A percentile compares a stretch with the other conserved stretches of the same genome.
These are phyloP conservation scores for Zymoseptoria pseudotritici DNA, from an alignment of 2,329 filamentous ascomycete species.

Conservation along the genomic window DNA sequence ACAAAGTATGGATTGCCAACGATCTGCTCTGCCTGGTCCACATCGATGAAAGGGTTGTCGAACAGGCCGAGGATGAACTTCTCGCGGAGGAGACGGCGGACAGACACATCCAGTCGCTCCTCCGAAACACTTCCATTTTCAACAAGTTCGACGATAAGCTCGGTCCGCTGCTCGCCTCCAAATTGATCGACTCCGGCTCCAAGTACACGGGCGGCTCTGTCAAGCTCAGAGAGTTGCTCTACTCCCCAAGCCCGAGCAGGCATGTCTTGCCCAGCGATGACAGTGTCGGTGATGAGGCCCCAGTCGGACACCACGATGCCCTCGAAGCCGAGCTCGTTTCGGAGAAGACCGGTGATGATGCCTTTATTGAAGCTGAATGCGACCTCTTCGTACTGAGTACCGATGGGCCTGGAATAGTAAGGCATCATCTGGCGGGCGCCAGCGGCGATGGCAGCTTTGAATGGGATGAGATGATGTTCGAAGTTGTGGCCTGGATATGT, in stretches of 20 bases:
- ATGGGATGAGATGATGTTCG: constrained; percentile 45
- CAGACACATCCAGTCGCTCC: constrained; percentile 40
- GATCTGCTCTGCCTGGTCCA: constrained; percentile 33
- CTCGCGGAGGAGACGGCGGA: constrained; percentile 41
- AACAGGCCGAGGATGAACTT: constrained; percentile 49
- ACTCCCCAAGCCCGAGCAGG: constrained; percentile 46
- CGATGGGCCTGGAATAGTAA: constrained; percentile 44
- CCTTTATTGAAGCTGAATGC: constrained; percentile 47
- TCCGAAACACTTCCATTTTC: constrained; percentile 36
- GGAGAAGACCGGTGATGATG: constrained; percentile 45
- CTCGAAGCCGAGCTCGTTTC: constrained; percentile 42
- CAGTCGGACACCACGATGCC: constrained; percentile 49
- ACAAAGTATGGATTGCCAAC: constrained; percentile 42
- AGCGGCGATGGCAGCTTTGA: constrained; percentile 44
- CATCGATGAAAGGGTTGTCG: constrained; percentile 45
- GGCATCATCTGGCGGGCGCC: constrained; percentile 48
- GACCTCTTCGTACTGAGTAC: constrained; percentile 40
- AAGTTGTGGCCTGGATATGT: constrained; percentile 46
- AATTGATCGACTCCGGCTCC: constrained; percentile 48
- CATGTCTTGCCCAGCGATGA: constrained; percentile 39
- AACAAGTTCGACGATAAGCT: constrained; percentile 44
- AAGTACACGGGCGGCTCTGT: constrained; percentile 39
- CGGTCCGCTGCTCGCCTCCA: constrained; percentile 43
- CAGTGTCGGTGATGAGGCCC: constrained; percentile 44
- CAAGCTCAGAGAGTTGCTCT: constrained; percentile 37